These are phyloP conservation scores for Candida labiduridarum DNA, from an alignment of 1,139 yeast genomes.

Conservation along the genomic window DNA sequence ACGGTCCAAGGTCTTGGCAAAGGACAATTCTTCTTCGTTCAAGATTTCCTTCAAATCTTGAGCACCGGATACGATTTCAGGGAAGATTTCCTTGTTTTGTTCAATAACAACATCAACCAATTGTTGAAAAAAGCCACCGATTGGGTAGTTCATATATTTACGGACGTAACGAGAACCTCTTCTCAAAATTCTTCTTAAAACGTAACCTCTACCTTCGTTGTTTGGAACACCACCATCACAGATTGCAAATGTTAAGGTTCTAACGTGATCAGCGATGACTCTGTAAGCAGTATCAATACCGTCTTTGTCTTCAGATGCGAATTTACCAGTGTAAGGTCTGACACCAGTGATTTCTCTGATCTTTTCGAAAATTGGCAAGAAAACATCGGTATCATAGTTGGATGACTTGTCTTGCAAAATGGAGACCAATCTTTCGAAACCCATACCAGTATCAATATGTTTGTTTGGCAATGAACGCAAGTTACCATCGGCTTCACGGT, in stretches of 20 bases:
- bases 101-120: conserved; percentile 92
- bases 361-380: conserved; percentile 79
- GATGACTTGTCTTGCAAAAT: conserved; percentile 87
- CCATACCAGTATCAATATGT: conserved; percentile 98
- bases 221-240: conserved; percentile 99
- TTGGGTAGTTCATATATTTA: conserved; percentile 93
- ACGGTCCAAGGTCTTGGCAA: conserved; percentile 93
- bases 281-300: conserved; percentile 98
- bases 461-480: conserved; percentile 85
- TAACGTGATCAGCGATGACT: conserved; percentile 96
- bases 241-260: conserved; percentile 93
- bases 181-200: conserved; percentile 91
- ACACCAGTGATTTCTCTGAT: conserved; percentile 93
- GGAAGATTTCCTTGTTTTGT: conserved; percentile 86
- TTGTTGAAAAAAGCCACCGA: conserved; percentile 89
- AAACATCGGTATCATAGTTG: conserved; percentile 96
- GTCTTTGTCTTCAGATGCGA: conserved; percentile 88
- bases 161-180: conserved; percentile 98
- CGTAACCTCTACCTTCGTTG: conserved; percentile 98
- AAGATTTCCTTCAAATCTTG: conserved; percentile 84
- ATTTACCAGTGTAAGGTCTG: conserved; percentile 87
- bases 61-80: conserved; percentile 77
- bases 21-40: conserved; percentile 94
- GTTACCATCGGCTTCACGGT: conserved; percentile 88
- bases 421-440: conserved; percentile 95